A percentile compares a stretch with the other conserved stretches of the same genome.
These are phyloP conservation scores for Yarrowia sp. DNA, from an alignment of 805 yeast genomes.

Conservation along the genomic window DNA sequence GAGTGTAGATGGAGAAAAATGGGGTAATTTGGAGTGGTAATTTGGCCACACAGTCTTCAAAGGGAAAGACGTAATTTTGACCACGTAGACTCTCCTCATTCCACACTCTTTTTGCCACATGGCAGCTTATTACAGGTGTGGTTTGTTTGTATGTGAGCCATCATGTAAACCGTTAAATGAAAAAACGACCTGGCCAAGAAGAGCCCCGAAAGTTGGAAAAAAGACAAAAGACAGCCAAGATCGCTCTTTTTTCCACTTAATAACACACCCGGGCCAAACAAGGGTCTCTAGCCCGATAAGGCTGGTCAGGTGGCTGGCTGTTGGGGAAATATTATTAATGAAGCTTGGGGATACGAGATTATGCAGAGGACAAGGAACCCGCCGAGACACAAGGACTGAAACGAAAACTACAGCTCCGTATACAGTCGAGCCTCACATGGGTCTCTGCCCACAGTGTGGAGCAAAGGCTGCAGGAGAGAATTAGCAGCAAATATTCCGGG, in stretches of 20 bases:
- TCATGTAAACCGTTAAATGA: background rate
- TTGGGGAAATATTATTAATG: background rate
- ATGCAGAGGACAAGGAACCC: background rate
- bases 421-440: no score
- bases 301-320: background rate
- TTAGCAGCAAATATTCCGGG: background rate
- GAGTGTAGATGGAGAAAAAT: background rate
- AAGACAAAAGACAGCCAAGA: no score
- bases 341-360: conserved; percentile 10
- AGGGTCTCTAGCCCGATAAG: background rate
- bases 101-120: no score
- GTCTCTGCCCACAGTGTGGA: background rate
- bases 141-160: background rate
- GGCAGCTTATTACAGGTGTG: background rate
- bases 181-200: no score
- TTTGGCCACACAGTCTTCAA: no score
- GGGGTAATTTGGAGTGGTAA: background rate
- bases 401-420: background rate
- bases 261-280: no score
- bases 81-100: no score
- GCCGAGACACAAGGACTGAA: no score
- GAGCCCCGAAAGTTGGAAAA: no score
- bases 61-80: no score
- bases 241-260: no score
- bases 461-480: background rate